Evolutionary conservation across 768 basidiomycete genomes (phyloP), one percentile per base, ranked within the genome.

Genomic region (Mycena maculata): DNA sequence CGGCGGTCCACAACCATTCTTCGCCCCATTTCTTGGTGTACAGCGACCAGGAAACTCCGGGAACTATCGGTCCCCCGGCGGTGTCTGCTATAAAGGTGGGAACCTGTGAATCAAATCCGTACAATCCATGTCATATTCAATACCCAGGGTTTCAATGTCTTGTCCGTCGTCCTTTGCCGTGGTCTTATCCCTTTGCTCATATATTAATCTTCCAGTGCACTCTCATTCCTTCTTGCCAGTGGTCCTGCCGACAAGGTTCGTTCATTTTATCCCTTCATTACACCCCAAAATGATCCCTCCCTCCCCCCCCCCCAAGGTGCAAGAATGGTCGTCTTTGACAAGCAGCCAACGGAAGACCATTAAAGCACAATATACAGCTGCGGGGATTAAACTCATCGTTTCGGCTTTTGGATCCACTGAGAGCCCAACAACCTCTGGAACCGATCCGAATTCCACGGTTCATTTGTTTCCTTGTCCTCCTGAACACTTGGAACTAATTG

Each of bases 381-480:
- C 88, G 25, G 89, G 89, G 15, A 85, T 90, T 74, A 85, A 83
- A 56, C 78, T 91, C 38, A 84, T 90, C 65, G 90, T 91, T 8
- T 89, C 89, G 22, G 86, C 83, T 3, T 91, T 91, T 71, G 90
- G 89, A 22, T 80, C 88, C 3, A 81, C 80, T 3, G 87, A 90
- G 70, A 77, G 80, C 13, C 90, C 90, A 2, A 92, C 90, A 9
- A 81, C 85, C 5, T 77, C 70, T 10, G 83, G 84, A 44, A 85
- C 84, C 18, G 88, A 92, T 38, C 58, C 58, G 20, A 58, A 47
- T 36, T n/a, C 57, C 20, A 58, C 44, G 2, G 53, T 55, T 41
- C 20, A 39, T 4, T 52, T 25, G 6, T 13, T 55, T 23, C 22
- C 22, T 18, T 36, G n/a, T n/a, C n/a, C n/a, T n/a, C n/a, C n/a